Percentiles rank a stretch among this genome's conserved stretches.
phyloP scores from a whole-genome alignment of 2,329 filamentous ascomycete genomes.

The Hypoxylon rubiginosum region DNA sequence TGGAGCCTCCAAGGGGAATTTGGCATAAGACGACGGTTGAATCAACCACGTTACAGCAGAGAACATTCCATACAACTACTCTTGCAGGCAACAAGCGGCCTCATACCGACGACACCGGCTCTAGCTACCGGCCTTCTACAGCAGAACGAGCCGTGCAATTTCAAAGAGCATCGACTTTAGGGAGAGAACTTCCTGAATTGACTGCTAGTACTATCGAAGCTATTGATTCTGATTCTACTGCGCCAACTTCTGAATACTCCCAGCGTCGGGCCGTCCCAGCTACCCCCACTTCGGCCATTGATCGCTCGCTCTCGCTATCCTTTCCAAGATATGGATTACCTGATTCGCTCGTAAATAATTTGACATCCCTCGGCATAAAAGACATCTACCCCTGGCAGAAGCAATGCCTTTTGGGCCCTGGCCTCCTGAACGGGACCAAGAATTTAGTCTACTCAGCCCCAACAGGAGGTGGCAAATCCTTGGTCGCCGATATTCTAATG shows the following conservation, averaged over 20 bases:
- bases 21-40: constrained; percentile 67
- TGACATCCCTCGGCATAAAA: constrained; percentile 75
- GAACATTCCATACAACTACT: constrained; percentile 56
- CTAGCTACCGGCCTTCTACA: constrained; percentile 21
- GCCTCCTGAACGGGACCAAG: constrained; percentile 73
- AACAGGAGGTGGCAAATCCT: constrained; percentile 82
- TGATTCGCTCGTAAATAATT: constrained; percentile 71
- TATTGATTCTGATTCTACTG: constrained; percentile 40
- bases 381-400: constrained; percentile 86
- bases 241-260: constrained; percentile 65
- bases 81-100: constrained; percentile 65
- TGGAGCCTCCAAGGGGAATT: constrained; percentile 51
- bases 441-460: constrained; percentile 86
- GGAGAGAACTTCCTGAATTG: constrained; percentile 46
- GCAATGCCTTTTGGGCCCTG: constrained; percentile 76
- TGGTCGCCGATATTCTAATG: constrained; percentile 81
- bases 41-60: constrained; percentile 58
- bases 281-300: constrained; percentile 65
- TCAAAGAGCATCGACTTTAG: constrained; percentile 40
- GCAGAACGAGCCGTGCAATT: constrained; percentile 49
- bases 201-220: constrained; percentile 63
- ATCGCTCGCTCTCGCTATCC: constrained; percentile 71
- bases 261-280: constrained; percentile 66
- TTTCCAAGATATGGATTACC: constrained; percentile 76
- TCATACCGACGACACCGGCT: constrained; percentile 39